Evolutionary conservation across 2,329 filamentous ascomycete genomes (phyloP).

Genomic region (Aspergillus unguis): DNA sequence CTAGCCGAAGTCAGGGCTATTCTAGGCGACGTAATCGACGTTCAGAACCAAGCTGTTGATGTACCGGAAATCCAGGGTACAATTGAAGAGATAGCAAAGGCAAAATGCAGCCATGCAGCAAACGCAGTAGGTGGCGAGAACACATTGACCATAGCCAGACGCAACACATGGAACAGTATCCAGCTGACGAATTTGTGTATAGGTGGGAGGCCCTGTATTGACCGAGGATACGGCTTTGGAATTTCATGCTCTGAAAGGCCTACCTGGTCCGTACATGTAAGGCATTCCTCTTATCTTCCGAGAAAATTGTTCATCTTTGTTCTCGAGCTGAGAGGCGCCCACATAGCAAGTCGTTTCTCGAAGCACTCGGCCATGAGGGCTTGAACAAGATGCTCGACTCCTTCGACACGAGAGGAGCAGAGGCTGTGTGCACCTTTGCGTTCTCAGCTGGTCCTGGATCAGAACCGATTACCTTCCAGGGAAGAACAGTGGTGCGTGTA

Average conservation of each 20-base stretch:
- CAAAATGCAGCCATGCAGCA: constrained; percentile 82
- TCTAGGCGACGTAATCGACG: constrained; percentile 66
- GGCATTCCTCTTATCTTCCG: not conserved
- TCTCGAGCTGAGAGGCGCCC: constrained; percentile 9
- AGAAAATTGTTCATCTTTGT: not conserved
- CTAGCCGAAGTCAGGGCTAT: constrained; percentile 85
- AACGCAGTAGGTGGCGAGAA: constrained; percentile 57
- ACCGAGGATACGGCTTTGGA: constrained; percentile 95
- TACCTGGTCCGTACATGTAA: constrained; percentile 95
- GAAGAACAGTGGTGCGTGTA: constrained; percentile 67
- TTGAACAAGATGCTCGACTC: constrained; percentile 86
- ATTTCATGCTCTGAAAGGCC: constrained; percentile 84
- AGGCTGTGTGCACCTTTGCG: constrained; percentile 94
- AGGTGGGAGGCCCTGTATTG: constrained; percentile 83
- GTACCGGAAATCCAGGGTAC: constrained; percentile 87
- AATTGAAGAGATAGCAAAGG: constrained; percentile 83
- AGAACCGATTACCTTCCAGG: constrained; percentile 86
- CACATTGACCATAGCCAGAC: not conserved
- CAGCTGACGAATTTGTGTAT: constrained; percentile 2
- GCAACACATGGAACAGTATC: not conserved
- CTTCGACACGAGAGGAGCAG: constrained; percentile 85
- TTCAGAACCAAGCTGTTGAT: constrained; percentile 73
- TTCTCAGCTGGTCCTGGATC: constrained; percentile 82
- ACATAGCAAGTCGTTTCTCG: constrained; percentile 87
- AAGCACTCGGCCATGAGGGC: constrained; percentile 74